Evolutionary conservation across 805 yeast genomes (phyloP).

Genomic region (Sungouiella thailandica): DNA sequence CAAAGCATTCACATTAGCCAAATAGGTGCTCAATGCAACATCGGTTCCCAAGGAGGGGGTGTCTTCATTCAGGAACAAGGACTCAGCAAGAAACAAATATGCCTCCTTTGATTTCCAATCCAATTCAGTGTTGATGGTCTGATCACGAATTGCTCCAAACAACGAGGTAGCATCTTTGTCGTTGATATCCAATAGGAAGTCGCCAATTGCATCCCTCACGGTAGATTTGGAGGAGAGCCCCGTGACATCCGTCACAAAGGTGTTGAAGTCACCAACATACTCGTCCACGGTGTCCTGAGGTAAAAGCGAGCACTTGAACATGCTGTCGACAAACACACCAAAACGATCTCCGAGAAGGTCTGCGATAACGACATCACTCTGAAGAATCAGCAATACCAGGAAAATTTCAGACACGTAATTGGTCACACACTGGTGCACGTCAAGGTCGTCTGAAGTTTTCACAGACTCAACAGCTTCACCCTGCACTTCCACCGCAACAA

Average conservation of each 20-base stretch:
- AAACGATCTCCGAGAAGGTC: slow-evolving; percentile 12
- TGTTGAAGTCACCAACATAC: slow-evolving; percentile 60
- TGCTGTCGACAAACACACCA: slow-evolving; percentile 15
- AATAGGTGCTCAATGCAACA: slow-evolving; percentile 11
- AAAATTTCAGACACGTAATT: slow-evolving; percentile 27
- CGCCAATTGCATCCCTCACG: slow-evolving; percentile 59
- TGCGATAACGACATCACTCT: slow-evolving; percentile 19
- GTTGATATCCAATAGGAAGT: slow-evolving; percentile 48
- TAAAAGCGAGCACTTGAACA: slow-evolving; percentile 36
- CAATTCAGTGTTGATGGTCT: not conserved
- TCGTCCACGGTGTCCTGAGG: slow-evolving; percentile 40
- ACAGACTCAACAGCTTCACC: slow-evolving; percentile 4
- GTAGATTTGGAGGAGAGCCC: slow-evolving; percentile 51
- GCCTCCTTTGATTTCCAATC: slow-evolving; percentile 38
- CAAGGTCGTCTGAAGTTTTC: slow-evolving; percentile 11
- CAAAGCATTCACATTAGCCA: slow-evolving; percentile 5
- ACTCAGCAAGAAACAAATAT: slow-evolving; percentile 33
- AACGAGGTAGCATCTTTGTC: slow-evolving; percentile 30
- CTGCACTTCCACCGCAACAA: slow-evolving; percentile 9
- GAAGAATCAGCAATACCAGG: slow-evolving; percentile 27
- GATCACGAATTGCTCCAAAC: slow-evolving; percentile 4
- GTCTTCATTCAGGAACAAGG: slow-evolving; percentile 40
- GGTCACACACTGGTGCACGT: slow-evolving; percentile 17
- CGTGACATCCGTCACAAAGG: slow-evolving; percentile 66
- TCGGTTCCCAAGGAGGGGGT: slow-evolving; percentile 11